phyloP scores from a whole-genome alignment of 2,329 filamentous ascomycete genomes.

The Eurotiales sp. region DNA sequence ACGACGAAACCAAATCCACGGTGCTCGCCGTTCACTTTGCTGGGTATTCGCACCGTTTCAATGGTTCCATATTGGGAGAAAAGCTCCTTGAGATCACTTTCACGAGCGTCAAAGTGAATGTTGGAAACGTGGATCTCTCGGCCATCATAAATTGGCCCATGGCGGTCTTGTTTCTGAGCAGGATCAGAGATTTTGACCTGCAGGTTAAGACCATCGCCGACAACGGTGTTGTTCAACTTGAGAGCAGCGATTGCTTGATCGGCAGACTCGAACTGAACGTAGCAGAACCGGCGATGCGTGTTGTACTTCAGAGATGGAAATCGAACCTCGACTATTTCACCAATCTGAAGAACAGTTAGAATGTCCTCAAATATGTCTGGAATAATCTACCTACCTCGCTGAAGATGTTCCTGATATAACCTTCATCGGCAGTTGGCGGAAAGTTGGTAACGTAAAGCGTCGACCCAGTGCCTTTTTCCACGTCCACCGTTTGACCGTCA shows the following conservation, averaged over 20 bases:
- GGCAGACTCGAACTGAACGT: conserved; percentile 76
- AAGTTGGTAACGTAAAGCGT: conserved; percentile 92
- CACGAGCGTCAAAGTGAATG: conserved; percentile 58
- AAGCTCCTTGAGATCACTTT: conserved; percentile 65
- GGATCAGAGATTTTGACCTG: conserved; percentile 83
- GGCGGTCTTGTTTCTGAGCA: conserved; percentile 68
- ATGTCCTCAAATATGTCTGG: background rate
- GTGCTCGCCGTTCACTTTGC: conserved; percentile 62
- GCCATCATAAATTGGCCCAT: conserved; percentile 78
- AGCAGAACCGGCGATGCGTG: conserved; percentile 87
- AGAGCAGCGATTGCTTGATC: conserved; percentile 69
- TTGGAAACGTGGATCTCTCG: conserved; percentile 79
- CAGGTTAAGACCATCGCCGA: conserved; percentile 67
- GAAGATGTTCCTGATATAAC: conserved; percentile 55
- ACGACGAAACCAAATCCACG: conserved; percentile 79
- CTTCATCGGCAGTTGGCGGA: conserved; percentile 53
- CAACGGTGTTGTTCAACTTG: conserved; percentile 64
- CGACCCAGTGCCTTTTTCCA: conserved; percentile 69
- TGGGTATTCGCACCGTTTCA: conserved; percentile 67
- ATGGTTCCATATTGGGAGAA: conserved; percentile 76
- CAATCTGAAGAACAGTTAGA: conserved; percentile 50
- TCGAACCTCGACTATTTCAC: conserved; percentile 78
- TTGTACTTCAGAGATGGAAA: conserved; percentile 91
- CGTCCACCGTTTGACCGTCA: conserved; percentile 66
- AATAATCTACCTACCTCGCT: conserved; percentile 42